These are phyloP conservation scores for Melaleuca alternifolia DNA, from an alignment of 345 rosid genomes.

Conservation along the genomic window DNA sequence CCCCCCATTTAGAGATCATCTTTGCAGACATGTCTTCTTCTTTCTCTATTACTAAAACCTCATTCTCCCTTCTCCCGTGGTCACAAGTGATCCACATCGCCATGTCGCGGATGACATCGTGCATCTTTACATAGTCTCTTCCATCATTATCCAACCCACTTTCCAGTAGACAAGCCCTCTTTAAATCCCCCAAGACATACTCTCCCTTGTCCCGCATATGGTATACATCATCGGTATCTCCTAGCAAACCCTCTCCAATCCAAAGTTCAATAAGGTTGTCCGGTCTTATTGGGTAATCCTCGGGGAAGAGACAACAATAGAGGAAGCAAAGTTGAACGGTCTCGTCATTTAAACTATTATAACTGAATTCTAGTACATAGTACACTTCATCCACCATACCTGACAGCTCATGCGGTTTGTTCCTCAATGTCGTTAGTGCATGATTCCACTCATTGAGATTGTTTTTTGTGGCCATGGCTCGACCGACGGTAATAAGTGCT, in stretches of 20 bases:
- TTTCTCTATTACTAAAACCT: not conserved
- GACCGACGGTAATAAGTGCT: constrained; percentile 3
- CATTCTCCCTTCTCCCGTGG: not conserved
- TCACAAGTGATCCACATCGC: not conserved
- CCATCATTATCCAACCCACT: not conserved
- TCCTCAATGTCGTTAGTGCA: not conserved
- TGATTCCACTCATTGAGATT: not conserved
- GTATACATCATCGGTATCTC: not conserved
- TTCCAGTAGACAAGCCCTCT: constrained; percentile 10
- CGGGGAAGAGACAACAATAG: constrained; percentile 8
- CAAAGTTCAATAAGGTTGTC: constrained; percentile 2
- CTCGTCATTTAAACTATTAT: constrained; percentile 1
- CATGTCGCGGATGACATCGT: constrained; percentile 13
- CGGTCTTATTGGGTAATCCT: not conserved
- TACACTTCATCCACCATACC: constrained; percentile 2
- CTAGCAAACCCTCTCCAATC: constrained; percentile 17
- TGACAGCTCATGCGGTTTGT: not conserved
- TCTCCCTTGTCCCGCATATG: not conserved
- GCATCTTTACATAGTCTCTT: constrained; percentile 5
- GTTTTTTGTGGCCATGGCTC: constrained; percentile 4
- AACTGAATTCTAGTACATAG: constrained; percentile 8
- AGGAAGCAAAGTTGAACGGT: constrained; percentile 1
- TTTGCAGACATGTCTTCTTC: not conserved
- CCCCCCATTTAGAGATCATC: not conserved
- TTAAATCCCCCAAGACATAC: not conserved